These are phyloP conservation scores for Quercus lobata DNA, from an alignment of 331 rosid species.

Conservation along the genomic window DNA sequence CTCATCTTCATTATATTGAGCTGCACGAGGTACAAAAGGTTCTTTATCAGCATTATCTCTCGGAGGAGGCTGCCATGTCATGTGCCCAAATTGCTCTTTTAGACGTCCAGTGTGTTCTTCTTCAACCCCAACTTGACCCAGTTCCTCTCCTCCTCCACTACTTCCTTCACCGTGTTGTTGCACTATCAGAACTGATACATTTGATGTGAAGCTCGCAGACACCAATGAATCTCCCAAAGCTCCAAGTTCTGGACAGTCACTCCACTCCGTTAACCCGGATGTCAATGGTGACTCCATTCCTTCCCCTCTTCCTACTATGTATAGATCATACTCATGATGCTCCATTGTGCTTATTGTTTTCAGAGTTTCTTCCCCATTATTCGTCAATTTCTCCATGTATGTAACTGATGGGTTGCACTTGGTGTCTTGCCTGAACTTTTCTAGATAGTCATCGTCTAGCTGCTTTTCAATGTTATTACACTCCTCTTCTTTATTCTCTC, in stretches of 20 bases:
- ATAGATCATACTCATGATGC: conserved; percentile 15
- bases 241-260: conserved; percentile 37
- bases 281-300: conserved; percentile 20
- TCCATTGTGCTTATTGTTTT: conserved; percentile 19
- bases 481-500: neutral
- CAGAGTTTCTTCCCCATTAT: conserved; percentile 38
- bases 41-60: neutral
- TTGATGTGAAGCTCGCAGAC: conserved; percentile 30
- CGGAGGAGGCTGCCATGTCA: neutral
- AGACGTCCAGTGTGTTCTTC: neutral
- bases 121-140: neutral
- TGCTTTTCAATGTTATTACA: conserved; percentile 15
- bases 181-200: conserved; percentile 29
- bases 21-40: neutral
- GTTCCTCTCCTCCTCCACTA: neutral
- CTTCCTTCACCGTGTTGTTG: neutral
- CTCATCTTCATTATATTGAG: too few relatives aligned
- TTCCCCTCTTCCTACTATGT: conserved; percentile 33
- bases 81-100: neutral
- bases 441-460: conserved; percentile 26
- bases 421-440: conserved; percentile 3
- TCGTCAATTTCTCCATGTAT: conserved; percentile 20
- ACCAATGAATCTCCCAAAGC: conserved; percentile 36
- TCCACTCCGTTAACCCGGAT: conserved; percentile 29
- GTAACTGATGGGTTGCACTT: conserved; percentile 8